Base-by-base conservation (phyloP, 2,329 filamentous ascomycete genomes). In the Penicillium sp. region DNA sequence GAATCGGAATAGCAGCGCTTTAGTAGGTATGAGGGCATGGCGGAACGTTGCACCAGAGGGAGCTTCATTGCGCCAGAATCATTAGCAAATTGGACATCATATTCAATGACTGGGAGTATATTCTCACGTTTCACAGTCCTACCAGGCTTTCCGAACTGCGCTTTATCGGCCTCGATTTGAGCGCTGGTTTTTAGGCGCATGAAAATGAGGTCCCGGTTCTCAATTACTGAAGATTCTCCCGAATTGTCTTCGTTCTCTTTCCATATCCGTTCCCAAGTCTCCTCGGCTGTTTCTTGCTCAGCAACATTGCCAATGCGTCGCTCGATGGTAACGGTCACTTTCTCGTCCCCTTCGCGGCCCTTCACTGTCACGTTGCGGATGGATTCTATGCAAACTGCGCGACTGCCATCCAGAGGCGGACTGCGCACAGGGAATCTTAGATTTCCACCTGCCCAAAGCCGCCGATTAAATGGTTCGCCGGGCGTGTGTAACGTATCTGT, bases 401-500 rank as follows among this genome's bases (percentile, higher is more conserved):
- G 64, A 21, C 58, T 56, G 15, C 68, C 68, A 51, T 70, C 57
- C 8, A 72, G 58, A 29, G 56, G 37, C 19, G 68, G 61, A 12
- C 49, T 59, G 43, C 64, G 54, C 17, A 57, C 53, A 29, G 66
- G 52, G 58, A 87, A 86, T 1, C 64, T 64, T 8, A 96, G 69
- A 35, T 77, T 77, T 0, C 91, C 93, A 29, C 90, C 89, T 13
- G 87, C 88, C 93, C 93, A 98, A 73, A 98, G 81, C 17, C 93
- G 82, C 21, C 87, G 79, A 44, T 77, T 77, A 65, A 87, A 95
- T 1, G 83, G 82, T 4, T 65, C 64, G 2, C 85, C 87, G 0
- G 91, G 91, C 22, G 77, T 83, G 64, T 95, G 88, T 46, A 84
- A 75, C 4, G 80, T 74, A 65, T 97, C 91, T 1, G 90, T 94